Evolutionary conservation across 768 basidiomycete species (phyloP).

Genomic region (Daedaleopsis nitida): DNA sequence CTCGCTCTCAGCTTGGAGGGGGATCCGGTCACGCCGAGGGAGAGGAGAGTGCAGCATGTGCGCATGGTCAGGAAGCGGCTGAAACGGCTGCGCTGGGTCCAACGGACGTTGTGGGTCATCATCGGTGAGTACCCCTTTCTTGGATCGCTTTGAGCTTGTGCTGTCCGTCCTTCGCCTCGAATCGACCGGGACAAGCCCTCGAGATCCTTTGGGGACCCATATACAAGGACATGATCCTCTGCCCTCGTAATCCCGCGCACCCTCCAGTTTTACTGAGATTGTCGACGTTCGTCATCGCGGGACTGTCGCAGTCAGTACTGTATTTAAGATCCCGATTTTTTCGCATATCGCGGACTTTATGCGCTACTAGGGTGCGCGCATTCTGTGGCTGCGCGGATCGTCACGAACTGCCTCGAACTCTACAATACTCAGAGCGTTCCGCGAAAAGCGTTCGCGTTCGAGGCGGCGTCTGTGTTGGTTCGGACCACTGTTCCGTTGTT

Average conservation of each 20-base stretch:
- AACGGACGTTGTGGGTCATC: constrained; percentile 32
- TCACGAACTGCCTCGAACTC: background rate
- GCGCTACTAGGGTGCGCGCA: background rate
- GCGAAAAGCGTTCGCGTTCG: background rate
- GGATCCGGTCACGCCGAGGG: constrained; percentile 33
- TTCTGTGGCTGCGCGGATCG: background rate
- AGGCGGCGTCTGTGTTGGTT: background rate
- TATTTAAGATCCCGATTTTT: background rate
- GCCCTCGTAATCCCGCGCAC: too few species aligned
- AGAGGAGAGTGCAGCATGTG: constrained; percentile 35
- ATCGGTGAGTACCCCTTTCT: constrained; percentile 35
- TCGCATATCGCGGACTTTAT: background rate
- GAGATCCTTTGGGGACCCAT: background rate
- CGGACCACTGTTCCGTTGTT: background rate
- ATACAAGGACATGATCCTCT: too few species aligned
- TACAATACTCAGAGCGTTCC: background rate
- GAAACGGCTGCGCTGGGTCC: constrained; percentile 35
- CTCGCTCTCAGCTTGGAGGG: constrained; percentile 30
- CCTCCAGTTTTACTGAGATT: too few species aligned
- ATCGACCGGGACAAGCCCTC: too few species aligned
- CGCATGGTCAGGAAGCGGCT: constrained; percentile 33
- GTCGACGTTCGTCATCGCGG: background rate
- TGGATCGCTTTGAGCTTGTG: background rate
- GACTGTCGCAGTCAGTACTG: background rate
- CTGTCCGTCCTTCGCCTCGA: too few species aligned